Evolutionary conservation across 2,329 filamentous ascomycete genomes (phyloP).

Genomic region (Ilyonectria robusta): DNA sequence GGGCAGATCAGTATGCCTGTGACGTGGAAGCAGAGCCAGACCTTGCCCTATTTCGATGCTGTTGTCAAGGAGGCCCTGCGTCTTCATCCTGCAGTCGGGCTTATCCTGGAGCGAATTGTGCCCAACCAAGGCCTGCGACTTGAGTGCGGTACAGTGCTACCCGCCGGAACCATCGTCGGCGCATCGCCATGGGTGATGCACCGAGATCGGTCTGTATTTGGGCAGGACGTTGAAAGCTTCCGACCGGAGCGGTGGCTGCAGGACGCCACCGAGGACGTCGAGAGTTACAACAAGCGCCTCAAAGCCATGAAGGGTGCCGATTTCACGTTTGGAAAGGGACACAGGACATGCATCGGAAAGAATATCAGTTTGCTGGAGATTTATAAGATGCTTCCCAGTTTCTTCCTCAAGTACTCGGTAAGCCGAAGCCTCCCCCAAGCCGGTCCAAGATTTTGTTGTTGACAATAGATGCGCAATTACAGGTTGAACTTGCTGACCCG

Average conservation of each 20-base stretch:
- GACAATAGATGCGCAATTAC: not conserved
- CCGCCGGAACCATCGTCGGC: slow-evolving; percentile 15
- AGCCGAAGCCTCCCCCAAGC: not conserved
- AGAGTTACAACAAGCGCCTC: not conserved
- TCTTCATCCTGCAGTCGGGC: slow-evolving; percentile 23
- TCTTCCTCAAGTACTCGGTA: slow-evolving; percentile 9
- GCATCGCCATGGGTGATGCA: slow-evolving; percentile 19
- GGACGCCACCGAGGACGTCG: not conserved
- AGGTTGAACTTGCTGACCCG: slow-evolving; percentile 8
- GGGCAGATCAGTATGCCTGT: slow-evolving; percentile 9
- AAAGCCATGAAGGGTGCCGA: slow-evolving; percentile 7
- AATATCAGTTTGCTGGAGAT: slow-evolving; percentile 20
- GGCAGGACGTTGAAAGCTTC: slow-evolving; percentile 8
- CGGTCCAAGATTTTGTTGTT: not conserved
- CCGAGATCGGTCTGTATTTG: slow-evolving; percentile 4
- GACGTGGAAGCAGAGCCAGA: slow-evolving; percentile 9
- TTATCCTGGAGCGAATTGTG: slow-evolving; percentile 18
- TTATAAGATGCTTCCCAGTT: slow-evolving; percentile 21
- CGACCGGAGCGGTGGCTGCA: slow-evolving; percentile 13
- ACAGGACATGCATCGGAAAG: slow-evolving; percentile 15
- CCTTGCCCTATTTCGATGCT: slow-evolving; percentile 23
- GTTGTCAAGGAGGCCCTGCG: slow-evolving; percentile 25
- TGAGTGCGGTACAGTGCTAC: slow-evolving; percentile 11
- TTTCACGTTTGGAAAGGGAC: slow-evolving; percentile 19
- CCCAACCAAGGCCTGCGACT: slow-evolving; percentile 7